Base-by-base conservation (phyloP, 768 basidiomycete species). In the Kwoniella dendrophila region DNA sequence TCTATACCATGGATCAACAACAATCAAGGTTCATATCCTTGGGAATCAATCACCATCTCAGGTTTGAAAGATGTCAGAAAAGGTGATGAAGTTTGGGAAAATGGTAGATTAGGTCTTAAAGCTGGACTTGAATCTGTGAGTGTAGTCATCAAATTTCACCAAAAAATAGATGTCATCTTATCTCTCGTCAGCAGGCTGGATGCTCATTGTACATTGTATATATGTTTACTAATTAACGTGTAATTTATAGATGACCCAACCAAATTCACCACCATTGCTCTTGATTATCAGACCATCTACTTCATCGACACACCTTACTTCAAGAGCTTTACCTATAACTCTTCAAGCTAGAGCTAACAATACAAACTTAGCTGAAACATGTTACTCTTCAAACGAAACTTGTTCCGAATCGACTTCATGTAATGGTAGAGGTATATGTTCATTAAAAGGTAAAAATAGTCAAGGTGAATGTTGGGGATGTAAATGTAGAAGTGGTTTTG, bases 391-490 rank as follows among this genome's bases (percentile, higher is more conserved):
- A 34, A 68, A 78, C 50, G 51, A 66, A 6, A 67, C 66, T 16
- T 78, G 77, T 47, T 63, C 68, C 16, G 61, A 63, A 36, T 53
- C 69, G 2, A 74, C 71, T 4, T 34, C 59, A 11, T 78, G 77
- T 53, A 68, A 65, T n/a, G 77, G 73, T 18, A 61, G 69, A 18
- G 77, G 77, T 12, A 30, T 43, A 1, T 78, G 77, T 59, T 45
- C 61, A 11, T 50, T 74, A 7, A 68, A 68, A 24, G 32, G 34
- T 16, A 72, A 66, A 41, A 62, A 26, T 7, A 68, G 48, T n/a
- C 52, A 73, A 20, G 64, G 59, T 27, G 73, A 75, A 32, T 78
- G 77, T 48, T 78, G 77, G 77, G 71, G 70, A 51, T 78, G 77
- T 52, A 64, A 67, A 33, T 78, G 77, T 45, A 38, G 52, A 14